Percentiles rank a stretch among this genome's conserved stretches.
These are phyloP conservation scores for Globisporangium megalacanthum DNA, from an alignment of 352 stramenopile species.

Conservation along the genomic window DNA sequence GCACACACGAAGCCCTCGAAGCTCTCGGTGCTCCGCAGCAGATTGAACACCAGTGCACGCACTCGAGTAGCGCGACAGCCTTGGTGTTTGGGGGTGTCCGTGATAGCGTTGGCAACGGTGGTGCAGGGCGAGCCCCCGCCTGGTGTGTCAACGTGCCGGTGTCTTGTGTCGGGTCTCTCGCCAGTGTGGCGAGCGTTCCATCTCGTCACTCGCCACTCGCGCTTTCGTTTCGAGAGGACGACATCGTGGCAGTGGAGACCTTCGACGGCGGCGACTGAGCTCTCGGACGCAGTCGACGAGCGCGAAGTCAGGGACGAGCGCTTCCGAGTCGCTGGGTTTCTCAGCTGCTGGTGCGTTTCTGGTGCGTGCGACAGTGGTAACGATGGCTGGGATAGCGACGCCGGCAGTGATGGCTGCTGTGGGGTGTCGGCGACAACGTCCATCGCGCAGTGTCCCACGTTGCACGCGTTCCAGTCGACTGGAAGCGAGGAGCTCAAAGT, in stretches of 20 bases:
- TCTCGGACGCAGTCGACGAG: background rate
- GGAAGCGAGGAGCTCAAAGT: too few relatives aligned
- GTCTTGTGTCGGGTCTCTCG: background rate
- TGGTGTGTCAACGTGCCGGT: too few relatives aligned
- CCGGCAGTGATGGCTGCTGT: too few relatives aligned
- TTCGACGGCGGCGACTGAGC: background rate
- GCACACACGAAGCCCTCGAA: conserved; percentile 25
- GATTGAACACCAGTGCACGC: conserved; percentile 13
- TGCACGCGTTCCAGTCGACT: too few relatives aligned
- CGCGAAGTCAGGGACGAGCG: background rate
- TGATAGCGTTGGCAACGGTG: background rate
- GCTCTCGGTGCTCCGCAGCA: conserved; percentile 12
- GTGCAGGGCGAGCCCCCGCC: too few relatives aligned
- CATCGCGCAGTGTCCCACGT: too few relatives aligned
- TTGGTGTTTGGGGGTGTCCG: background rate
- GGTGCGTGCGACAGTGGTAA: too few relatives aligned
- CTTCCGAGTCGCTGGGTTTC: background rate
- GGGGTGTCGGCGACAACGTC: too few relatives aligned
- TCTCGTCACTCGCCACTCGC: background rate
- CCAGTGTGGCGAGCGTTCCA: background rate
- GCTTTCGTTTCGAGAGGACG: background rate
- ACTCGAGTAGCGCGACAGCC: background rate
- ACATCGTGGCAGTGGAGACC: background rate
- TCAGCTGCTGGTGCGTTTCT: background rate
- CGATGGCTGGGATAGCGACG: too few relatives aligned